These are phyloP conservation scores for Ceratobasidium sp. DNA, from an alignment of 1,284 basidiomycete species.

Conservation along the genomic window DNA sequence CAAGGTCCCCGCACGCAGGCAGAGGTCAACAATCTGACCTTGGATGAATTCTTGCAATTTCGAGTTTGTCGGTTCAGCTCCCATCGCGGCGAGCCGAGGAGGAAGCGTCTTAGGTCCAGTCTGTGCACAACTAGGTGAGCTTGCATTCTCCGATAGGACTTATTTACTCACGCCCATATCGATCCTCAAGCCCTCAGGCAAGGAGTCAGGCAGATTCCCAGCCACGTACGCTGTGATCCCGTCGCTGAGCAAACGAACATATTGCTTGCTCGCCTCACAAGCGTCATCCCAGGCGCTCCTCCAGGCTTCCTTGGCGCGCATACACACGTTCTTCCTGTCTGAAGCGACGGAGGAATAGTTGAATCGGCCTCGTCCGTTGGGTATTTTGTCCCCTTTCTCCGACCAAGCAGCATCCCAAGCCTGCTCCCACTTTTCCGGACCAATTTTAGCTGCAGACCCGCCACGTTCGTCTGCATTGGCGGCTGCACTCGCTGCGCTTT, in stretches of 20 bases:
- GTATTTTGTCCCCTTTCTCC: not conserved
- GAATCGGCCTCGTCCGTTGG: not conserved
- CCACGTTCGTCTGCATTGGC: not conserved
- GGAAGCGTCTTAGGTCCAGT: not conserved
- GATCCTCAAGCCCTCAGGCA: constrained; percentile 13
- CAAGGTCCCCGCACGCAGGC: not conserved
- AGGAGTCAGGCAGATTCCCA: constrained; percentile 20
- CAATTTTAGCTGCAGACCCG: too few species aligned
- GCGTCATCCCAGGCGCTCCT: constrained; percentile 7
- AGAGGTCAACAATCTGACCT: constrained; percentile 12
- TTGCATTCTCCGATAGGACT: not conserved
- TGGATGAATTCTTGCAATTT: constrained; percentile 11
- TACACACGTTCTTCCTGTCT: not conserved
- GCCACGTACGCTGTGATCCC: constrained; percentile 13
- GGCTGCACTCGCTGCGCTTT: constrained; percentile 24
- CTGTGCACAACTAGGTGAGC: not conserved
- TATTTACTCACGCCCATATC: not conserved
- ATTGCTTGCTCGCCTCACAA: constrained; percentile 19
- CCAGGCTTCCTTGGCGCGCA: constrained; percentile 25
- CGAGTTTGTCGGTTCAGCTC: constrained; percentile 2
- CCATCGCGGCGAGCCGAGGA: not conserved
- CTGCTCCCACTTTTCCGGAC: not conserved
- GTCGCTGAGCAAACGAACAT: constrained; percentile 4
- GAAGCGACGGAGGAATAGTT: not conserved
- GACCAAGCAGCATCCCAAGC: constrained; percentile 14